Base-by-base conservation (phyloP, 768 basidiomycete genomes). In the Lactifluus rugatus region DNA sequence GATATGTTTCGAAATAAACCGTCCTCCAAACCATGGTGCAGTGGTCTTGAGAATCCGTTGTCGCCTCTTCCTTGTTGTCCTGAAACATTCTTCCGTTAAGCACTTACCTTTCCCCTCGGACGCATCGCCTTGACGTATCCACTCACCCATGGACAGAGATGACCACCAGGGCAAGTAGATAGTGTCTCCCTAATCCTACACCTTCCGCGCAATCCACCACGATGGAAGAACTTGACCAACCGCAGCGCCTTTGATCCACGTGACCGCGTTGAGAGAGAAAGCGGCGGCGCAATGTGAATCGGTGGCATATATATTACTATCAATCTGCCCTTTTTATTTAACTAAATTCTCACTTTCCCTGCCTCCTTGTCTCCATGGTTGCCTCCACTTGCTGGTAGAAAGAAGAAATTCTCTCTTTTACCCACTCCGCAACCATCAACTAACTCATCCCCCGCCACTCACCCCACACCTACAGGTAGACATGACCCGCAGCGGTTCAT, bases 361-460 rank as follows among this genome's bases (percentile, higher is more conserved):
- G 52, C 53, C 53, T 37, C 34, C 34, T 54, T 49, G 41, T 37
- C 9, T 31, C 53, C 48, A 59, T 54, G 53, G 42, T 44, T 36
- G 39, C 41, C 42, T n/a, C 10, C 37, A 14, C 8, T 51, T 28
- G 5, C 31, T 4, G 28, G n/a, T 42, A 41, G 19, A 21, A 44
- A 19, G 4, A 9, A 44, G 23, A 44, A 23, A 23, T 2, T 2
- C 31, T 19, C 23, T 9, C 54, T 50, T 21, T 16, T n/a, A 23
- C 9, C 32, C 16, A n/a, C 21, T 17, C 17, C 19, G 4, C 8
- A 44, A 23, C 2, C 21, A 23, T 23, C 42, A 23, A 5, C 42
- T 23, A 44, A 44, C 42, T 4, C 37, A 37, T 48, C 7, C 32
- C 1, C 32, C 14, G 13, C n/a, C 2, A 1, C 7, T 17, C 14